Evolutionary conservation across 1,284 basidiomycete genomes (phyloP), one percentile per base, ranked within the genome.

Genomic region (Boletus mariae): DNA sequence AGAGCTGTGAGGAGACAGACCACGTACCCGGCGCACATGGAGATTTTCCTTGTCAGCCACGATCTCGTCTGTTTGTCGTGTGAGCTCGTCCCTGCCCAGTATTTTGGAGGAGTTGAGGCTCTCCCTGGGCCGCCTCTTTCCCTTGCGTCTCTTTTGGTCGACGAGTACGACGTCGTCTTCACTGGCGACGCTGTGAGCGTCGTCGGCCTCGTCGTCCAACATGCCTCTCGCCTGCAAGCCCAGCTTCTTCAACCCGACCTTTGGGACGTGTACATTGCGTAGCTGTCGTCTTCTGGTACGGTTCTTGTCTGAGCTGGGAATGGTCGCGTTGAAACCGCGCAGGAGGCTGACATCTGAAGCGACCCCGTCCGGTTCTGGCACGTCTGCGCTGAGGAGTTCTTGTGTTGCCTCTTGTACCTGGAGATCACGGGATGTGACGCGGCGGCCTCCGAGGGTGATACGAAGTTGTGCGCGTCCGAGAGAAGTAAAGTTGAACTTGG

Each of bases 281-380:
- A 89, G 82, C 68, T 90, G 84, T 51, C 92, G 71, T 54, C 94
- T 73, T 55, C 92, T 77, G 17, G 82, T 77, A 55, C 89, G 85
- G 50, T 89, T 80, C 61, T 85, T 79, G 63, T 93, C 87, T 29
- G 92, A 83, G 63, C 87, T 91, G 9, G 94, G 94, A 47, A 95
- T 89, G 2, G 94, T 96, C 29, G 94, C 94, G 60, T 90, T 87
- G 71, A 96, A 97, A 0, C 94, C 94, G 42, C 87, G 82, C 40
- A 94, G 75, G 28, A 97, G 75, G 63, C 87, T 87, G 50, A 92
- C 84, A 63, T 83, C 79, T 31, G 78, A 77, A 6, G 82, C 82
- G 25, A 82, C 75, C 37, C 80, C 82, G 25, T 82, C 80, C 6
- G 78, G 80, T 58, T 85, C 86, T 9, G 89, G 87, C 3, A 93